Conservation (phyloP, 2,329 filamentous ascomycete genomes). For the Neoscytalidium dimidiatum region DNA sequence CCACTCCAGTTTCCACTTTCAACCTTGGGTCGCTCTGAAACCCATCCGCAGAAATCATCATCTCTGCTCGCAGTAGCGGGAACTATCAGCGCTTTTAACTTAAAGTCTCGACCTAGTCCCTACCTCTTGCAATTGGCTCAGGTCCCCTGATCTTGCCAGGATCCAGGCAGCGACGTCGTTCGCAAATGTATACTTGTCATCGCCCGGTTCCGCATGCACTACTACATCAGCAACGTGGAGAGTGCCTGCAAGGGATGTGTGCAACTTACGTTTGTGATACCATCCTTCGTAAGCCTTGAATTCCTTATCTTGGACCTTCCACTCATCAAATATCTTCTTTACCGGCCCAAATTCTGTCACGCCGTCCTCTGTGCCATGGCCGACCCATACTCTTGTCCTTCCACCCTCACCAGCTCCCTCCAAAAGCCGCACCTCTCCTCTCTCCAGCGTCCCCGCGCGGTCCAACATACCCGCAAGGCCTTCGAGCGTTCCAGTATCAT, state of each 20-base stretch:
- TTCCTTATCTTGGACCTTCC: constrained; percentile 64
- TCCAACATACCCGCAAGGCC: constrained; percentile 77
- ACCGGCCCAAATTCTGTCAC: constrained; percentile 67
- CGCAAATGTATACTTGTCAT: constrained; percentile 36
- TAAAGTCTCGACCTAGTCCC: constrained; percentile 37
- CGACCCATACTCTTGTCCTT: constrained; percentile 69
- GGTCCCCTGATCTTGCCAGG: constrained; percentile 33
- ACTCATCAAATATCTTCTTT: constrained; percentile 62
- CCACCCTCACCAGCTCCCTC: constrained; percentile 50
- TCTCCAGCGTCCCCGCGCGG: constrained; percentile 63
- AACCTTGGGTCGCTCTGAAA: neutral
- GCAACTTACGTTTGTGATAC: constrained; percentile 66
- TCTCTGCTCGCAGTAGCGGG: neutral
- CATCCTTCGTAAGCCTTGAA: constrained; percentile 75
- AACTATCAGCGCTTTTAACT: constrained; percentile 4
- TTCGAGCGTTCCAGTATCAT: constrained; percentile 84
- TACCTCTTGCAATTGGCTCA: constrained; percentile 29
- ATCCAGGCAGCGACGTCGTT: constrained; percentile 40
- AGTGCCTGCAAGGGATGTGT: neutral
- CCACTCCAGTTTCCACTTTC: neutral
- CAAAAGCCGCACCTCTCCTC: constrained; percentile 52
- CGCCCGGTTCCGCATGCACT: constrained; percentile 41
- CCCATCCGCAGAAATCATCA: neutral
- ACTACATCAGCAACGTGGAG: neutral
- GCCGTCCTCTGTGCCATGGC: constrained; percentile 75